Evolutionary conservation across 306 rosid species (phyloP).

Genomic region (Oemleria cerasiformis): DNA sequence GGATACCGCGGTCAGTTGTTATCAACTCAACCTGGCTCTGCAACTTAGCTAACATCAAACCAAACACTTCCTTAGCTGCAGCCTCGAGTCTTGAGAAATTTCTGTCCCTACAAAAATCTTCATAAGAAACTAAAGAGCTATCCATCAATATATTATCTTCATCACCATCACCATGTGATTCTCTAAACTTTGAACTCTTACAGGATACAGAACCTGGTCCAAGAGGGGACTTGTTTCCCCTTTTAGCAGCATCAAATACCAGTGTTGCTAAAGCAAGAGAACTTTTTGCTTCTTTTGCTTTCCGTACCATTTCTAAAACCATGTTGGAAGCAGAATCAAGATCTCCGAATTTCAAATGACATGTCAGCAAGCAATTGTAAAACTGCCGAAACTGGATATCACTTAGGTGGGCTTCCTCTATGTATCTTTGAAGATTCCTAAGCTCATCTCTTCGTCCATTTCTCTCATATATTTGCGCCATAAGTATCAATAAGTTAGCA

Average conservation of each 20-base stretch:
- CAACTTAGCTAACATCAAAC: constrained; percentile 54
- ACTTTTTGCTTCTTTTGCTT: constrained; percentile 64
- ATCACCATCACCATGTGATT: constrained; percentile 23
- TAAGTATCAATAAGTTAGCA: constrained; percentile 59
- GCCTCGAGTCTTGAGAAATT: constrained; percentile 54
- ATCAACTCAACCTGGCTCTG: constrained; percentile 59
- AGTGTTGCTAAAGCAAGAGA: constrained; percentile 61
- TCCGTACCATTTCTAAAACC: constrained; percentile 81
- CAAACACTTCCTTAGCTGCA: constrained; percentile 55
- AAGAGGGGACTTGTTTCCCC: constrained; percentile 27
- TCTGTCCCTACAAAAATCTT: constrained; percentile 50
- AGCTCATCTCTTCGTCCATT: constrained; percentile 82
- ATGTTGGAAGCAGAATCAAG: constrained; percentile 68
- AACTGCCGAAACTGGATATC: constrained; percentile 65
- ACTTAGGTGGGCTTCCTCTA: constrained; percentile 66
- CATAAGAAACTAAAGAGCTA: constrained; percentile 35
- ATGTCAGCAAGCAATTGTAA: constrained; percentile 65
- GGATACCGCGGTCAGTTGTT: constrained; percentile 61
- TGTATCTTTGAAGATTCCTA: constrained; percentile 64
- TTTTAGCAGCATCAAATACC: constrained; percentile 29
- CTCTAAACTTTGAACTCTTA: constrained; percentile 22
- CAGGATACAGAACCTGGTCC: constrained; percentile 23
- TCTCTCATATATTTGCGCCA: constrained; percentile 69
- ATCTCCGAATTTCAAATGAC: constrained; percentile 86
- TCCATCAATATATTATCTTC: constrained; percentile 19